Evolutionary conservation across 1,284 basidiomycete genomes (phyloP).

Genomic region (Pterula multifida): DNA sequence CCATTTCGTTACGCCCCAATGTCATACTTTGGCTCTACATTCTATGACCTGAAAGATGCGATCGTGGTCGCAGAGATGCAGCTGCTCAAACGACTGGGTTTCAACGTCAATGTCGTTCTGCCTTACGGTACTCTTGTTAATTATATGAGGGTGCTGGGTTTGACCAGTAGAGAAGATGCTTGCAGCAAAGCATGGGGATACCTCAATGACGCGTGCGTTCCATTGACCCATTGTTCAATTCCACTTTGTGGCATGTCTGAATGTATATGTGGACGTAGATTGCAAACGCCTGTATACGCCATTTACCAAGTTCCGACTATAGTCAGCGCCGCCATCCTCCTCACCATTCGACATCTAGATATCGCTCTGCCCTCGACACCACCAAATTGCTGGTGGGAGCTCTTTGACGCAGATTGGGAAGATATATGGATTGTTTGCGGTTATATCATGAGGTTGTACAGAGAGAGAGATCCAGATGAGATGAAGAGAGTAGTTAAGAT

Average conservation of each 20-base stretch:
- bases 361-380: slow-evolving; percentile 63
- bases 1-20: slow-evolving; percentile 68
- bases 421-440: slow-evolving; percentile 78
- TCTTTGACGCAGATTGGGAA: slow-evolving; percentile 80
- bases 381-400: slow-evolving; percentile 70
- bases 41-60: slow-evolving; percentile 83
- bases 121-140: slow-evolving; percentile 94
- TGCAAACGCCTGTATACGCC: slow-evolving; percentile 87
- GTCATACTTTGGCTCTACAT: slow-evolving; percentile 75
- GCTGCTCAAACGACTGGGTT: slow-evolving; percentile 85
- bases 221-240: slow-evolving; percentile 4
- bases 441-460: slow-evolving; percentile 69
- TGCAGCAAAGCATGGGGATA: slow-evolving; percentile 80
- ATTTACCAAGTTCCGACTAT: slow-evolving; percentile 82
- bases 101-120: slow-evolving; percentile 80
- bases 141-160: slow-evolving; percentile 83
- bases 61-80: slow-evolving; percentile 96
- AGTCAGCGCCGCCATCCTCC: slow-evolving; percentile 75
- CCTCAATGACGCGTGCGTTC: slow-evolving; percentile 72
- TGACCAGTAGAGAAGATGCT: slow-evolving; percentile 60
- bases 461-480: slow-evolving; percentile 27
- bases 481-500: slow-evolving; percentile 33
- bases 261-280: slow-evolving; percentile 30
- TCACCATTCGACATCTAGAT: slow-evolving; percentile 57
- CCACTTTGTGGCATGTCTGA: neutral